These are phyloP conservation scores for Neofusicoccum parvum DNA, from an alignment of 2,329 filamentous ascomycete species.

Conservation along the genomic window DNA sequence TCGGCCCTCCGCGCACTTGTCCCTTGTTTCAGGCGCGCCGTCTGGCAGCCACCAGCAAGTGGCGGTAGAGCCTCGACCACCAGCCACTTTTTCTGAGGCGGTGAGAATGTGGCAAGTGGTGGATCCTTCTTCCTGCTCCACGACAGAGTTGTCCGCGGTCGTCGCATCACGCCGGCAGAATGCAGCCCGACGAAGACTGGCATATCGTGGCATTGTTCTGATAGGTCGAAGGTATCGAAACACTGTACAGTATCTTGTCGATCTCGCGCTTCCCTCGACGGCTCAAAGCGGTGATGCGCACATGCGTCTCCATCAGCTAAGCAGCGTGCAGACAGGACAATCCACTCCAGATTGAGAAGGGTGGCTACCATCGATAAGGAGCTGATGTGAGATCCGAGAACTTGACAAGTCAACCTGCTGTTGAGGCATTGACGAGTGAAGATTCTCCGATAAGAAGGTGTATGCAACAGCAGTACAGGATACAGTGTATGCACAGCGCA, in stretches of 20 bases:
- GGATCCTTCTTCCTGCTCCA: too few relatives aligned
- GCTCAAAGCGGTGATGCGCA: too few relatives aligned
- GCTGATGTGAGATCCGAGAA: not conserved
- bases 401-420: too few relatives aligned
- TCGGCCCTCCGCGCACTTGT: not conserved
- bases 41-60: conserved; percentile 6
- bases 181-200: not conserved
- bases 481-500: not conserved
- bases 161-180: not conserved
- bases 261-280: too few relatives aligned
- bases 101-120: not conserved
- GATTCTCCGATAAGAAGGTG: not conserved
- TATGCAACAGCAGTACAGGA: not conserved
- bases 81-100: not conserved
- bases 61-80: not conserved
- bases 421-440: not conserved
- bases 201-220: not conserved
- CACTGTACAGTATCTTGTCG: not conserved
- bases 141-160: too few relatives aligned
- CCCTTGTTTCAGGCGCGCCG: conserved; percentile 3
- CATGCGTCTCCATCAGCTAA: not conserved
- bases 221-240: not conserved
- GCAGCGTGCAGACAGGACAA: not conserved
- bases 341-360: too few relatives aligned
- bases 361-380: not conserved